These are phyloP conservation scores for Fraxinus albicans DNA, from an alignment of 305 asterid genomes.

Conservation along the genomic window DNA sequence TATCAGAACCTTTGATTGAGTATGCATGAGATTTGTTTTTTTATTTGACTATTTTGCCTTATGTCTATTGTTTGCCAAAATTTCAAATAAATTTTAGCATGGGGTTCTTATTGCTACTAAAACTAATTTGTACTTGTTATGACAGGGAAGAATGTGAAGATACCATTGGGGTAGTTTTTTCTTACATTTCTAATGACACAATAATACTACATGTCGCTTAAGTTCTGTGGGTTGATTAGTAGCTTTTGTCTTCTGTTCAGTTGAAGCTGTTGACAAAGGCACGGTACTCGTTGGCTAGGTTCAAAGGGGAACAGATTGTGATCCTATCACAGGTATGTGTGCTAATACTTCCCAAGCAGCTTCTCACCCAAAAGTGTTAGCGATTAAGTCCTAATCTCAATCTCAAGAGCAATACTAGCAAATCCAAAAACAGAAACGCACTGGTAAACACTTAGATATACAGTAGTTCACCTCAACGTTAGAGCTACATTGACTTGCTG, in stretches of 20 bases:
- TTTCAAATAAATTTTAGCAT: conserved; percentile 1
- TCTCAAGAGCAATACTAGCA: background rate
- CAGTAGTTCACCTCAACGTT: background rate
- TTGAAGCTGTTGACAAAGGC: conserved; percentile 73
- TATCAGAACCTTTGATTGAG: conserved; percentile 92
- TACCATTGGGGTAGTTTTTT: conserved; percentile 73
- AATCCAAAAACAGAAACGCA: background rate
- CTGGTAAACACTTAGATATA: background rate
- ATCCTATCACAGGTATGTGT: conserved; percentile 73
- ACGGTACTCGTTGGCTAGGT: conserved; percentile 56
- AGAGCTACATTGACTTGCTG: background rate
- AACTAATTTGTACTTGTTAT: conserved; percentile 27
- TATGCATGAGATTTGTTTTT: conserved; percentile 34
- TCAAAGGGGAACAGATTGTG: conserved; percentile 77
- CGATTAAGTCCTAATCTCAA: background rate
- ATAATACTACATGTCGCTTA: conserved; percentile 41
- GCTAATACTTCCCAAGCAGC: conserved; percentile 8
- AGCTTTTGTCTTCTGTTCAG: conserved; percentile 37
- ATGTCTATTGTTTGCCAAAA: background rate
- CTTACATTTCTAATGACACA: conserved; percentile 16
- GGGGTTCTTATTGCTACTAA: conserved; percentile 18
- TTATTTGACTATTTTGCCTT: conserved; percentile 18
- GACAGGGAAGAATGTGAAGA: conserved; percentile 93
- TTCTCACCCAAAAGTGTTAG: background rate
- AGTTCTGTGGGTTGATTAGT: conserved; percentile 23